Conservation (phyloP, 306 rosid species). For the Quercus agrifolia region DNA sequence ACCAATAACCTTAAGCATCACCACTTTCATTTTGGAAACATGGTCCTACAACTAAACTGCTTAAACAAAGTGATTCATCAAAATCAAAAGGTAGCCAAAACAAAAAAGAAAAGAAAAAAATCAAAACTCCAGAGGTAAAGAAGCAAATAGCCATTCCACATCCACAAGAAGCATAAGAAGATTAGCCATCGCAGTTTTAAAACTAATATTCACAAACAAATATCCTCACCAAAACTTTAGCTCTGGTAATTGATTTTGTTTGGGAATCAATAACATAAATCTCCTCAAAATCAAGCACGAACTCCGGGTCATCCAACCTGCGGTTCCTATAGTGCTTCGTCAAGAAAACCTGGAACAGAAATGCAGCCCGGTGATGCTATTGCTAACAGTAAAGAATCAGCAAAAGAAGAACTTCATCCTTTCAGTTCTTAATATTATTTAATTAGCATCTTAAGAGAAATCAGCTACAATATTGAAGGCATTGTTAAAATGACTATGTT, state of each 20-base stretch:
- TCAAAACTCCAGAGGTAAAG: not conserved
- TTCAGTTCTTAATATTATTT: not conserved
- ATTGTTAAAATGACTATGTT: not conserved
- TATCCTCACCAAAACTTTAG: conserved; percentile 70
- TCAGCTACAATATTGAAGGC: not conserved
- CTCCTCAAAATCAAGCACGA: conserved; percentile 91
- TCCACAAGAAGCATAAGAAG: conserved; percentile 8
- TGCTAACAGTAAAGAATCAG: not conserved
- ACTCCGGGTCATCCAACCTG: conserved; percentile 72
- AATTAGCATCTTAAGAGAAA: not conserved
- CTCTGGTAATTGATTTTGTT: conserved; percentile 85
- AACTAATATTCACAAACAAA: not conserved
- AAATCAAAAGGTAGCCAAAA: conserved; percentile 13
- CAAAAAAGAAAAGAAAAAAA: not conserved
- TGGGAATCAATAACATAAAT: conserved; percentile 84
- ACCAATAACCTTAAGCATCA: not conserved
- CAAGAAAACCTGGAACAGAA: conserved; percentile 66
- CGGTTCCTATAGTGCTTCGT: conserved; percentile 88
- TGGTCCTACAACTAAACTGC: not conserved
- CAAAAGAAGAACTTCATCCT: not conserved
- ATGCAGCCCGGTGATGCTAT: conserved; percentile 7
- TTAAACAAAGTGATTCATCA: conserved; percentile 1
- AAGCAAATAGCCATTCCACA: conserved; percentile 1
- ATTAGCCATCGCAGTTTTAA: not conserved
- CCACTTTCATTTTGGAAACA: not conserved